Evolutionary conservation across 805 yeast species (phyloP).

Genomic region (Myxozyma mucilagina): DNA sequence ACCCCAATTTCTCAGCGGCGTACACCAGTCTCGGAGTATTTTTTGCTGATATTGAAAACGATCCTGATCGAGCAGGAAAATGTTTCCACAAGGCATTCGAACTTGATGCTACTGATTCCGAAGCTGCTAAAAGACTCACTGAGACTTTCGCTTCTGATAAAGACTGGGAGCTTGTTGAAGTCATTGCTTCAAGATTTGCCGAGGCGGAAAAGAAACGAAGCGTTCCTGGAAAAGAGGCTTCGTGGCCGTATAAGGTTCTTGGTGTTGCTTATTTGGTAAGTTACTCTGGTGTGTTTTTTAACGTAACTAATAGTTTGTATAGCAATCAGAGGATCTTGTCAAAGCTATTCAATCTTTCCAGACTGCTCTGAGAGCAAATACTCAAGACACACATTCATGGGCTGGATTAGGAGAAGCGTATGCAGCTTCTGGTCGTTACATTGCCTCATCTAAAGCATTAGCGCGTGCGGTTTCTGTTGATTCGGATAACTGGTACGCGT

Average conservation of each 20-base stretch:
- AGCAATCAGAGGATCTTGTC: constrained; percentile 22
- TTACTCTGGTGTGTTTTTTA: constrained; percentile 50
- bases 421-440: constrained; percentile 75
- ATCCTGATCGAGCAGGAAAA: constrained; percentile 69
- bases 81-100: constrained; percentile 91
- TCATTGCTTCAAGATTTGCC: constrained; percentile 65
- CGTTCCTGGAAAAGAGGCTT: constrained; percentile 30
- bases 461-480: constrained; percentile 59
- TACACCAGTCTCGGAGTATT: constrained; percentile 78
- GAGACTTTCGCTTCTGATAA: constrained; percentile 61
- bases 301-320: neutral
- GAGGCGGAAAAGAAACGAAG: constrained; percentile 51
- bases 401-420: constrained; percentile 97
- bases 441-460: constrained; percentile 84
- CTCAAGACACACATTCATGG: constrained; percentile 80
- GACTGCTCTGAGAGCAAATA: constrained; percentile 68
- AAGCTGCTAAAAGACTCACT: constrained; percentile 72
- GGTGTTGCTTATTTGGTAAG: constrained; percentile 66
- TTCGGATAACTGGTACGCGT: constrained; percentile 59
- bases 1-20: constrained; percentile 70
- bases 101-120: constrained; percentile 70
- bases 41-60: constrained; percentile 61
- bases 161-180: constrained; percentile 85
- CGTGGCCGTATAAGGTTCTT: constrained; percentile 86
- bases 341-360: constrained; percentile 90